Evolutionary conservation across 2,329 filamentous ascomycete species (phyloP).

Genomic region (Macrophomina tecta): DNA sequence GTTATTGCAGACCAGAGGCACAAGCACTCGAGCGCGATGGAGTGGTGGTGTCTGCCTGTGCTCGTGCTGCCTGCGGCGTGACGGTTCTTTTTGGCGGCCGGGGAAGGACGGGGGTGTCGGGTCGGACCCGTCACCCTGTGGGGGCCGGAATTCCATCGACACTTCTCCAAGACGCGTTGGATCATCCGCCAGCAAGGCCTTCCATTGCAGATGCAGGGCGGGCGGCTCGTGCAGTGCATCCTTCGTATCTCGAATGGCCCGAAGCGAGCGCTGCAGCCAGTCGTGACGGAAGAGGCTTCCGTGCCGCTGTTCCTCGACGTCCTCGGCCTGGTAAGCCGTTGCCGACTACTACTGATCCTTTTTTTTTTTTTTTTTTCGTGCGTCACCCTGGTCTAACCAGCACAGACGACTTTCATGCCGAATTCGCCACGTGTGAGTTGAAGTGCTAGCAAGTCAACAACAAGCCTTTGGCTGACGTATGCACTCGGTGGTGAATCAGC

Average conservation of each 20-base stretch:
- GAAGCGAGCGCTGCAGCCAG: neutral
- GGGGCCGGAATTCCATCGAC: neutral
- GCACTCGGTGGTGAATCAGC: too few relatives aligned
- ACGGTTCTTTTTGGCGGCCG: constrained; percentile 2
- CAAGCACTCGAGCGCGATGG: neutral
- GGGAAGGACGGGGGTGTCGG: neutral
- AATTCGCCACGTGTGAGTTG: too few relatives aligned
- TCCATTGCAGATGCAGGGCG: neutral
- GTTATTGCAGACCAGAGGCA: neutral
- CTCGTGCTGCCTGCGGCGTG: neutral
- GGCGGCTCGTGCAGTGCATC: neutral
- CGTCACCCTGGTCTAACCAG: too few relatives aligned
- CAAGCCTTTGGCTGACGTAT: too few relatives aligned
- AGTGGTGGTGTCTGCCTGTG: neutral
- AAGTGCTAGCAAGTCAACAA: too few relatives aligned
- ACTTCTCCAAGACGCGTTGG: neutral
- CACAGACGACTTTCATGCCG: too few relatives aligned
- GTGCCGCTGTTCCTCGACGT: neutral
- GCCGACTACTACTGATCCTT: too few relatives aligned
- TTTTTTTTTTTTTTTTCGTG: too few relatives aligned
- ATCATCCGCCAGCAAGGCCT: neutral
- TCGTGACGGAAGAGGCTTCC: too few relatives aligned
- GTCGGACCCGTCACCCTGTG: neutral
- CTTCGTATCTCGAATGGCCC: neutral
- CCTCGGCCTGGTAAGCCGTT: too few relatives aligned